Evolutionary conservation across 352 stramenopile species (phyloP).

Genomic region (Pythium folliculosum): DNA sequence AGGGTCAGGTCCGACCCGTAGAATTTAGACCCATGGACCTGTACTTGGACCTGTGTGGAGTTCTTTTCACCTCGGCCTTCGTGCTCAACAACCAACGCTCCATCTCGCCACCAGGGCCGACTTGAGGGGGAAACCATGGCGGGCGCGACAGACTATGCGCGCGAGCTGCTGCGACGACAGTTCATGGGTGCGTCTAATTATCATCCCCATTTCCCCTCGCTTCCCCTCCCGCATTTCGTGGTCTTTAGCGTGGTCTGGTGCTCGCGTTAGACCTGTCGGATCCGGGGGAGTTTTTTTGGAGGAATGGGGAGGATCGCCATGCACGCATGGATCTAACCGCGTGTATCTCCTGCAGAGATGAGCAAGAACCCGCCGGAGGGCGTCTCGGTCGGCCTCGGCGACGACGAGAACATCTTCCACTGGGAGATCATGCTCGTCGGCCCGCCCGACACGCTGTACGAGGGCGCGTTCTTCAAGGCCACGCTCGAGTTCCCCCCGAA

Average conservation of each 20-base stretch:
- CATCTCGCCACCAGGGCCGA: neutral
- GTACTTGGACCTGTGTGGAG: slow-evolving; percentile 1
- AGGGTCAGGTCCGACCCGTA: slow-evolving; percentile 1
- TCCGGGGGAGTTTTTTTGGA: neutral
- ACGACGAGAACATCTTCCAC: slow-evolving; percentile 98
- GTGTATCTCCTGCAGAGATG: slow-evolving; percentile 83
- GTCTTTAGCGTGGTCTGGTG: neutral
- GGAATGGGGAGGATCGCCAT: neutral
- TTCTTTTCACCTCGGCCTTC: slow-evolving; percentile 21
- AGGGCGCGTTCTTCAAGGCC: slow-evolving; percentile 99
- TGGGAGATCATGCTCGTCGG: slow-evolving; percentile 99
- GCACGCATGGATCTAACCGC: neutral
- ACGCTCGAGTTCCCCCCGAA: slow-evolving; percentile 96
- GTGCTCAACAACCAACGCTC: slow-evolving; percentile 4
- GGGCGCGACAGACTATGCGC: slow-evolving; percentile 56
- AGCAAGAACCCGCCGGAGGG: slow-evolving; percentile 98
- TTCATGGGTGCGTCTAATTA: slow-evolving; percentile 59
- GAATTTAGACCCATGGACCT: slow-evolving; percentile 6
- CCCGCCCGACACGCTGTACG: slow-evolving; percentile 91
- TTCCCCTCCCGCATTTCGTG: neutral
- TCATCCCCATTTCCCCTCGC: neutral
- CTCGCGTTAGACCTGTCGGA: no score
- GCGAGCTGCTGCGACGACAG: slow-evolving; percentile 80
- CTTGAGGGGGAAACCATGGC: slow-evolving; percentile 20
- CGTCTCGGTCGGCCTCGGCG: slow-evolving; percentile 96